Evolutionary conservation across 495 filamentous ascomycete species (phyloP), one percentile per base, ranked within the genome.

Genomic region (Penicillium crystallinum): DNA sequence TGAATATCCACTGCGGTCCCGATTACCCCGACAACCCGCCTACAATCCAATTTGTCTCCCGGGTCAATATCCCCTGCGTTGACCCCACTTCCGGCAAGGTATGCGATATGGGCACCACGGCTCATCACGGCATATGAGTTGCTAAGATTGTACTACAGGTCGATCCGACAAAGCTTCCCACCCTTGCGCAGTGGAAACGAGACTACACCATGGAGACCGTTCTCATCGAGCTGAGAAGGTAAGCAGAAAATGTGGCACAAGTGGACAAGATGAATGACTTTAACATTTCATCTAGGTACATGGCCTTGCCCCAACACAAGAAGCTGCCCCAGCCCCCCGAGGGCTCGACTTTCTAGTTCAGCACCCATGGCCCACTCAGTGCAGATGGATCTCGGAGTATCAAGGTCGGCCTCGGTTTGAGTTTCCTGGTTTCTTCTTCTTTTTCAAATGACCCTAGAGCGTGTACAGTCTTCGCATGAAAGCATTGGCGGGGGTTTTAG

Each of bases 11-110:
- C 76, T 98, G 93, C 70, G 91, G 92, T 47, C 75, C 84, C 35
- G 75, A 88, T 52, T 98, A 98, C 66, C 93, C 93, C 6, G 90
- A 93, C 63, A 75, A 80, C 49, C 95, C 93, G 33, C 93, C 93
- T 0, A 83, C 82, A 14, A 86, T 98, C 56, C 83, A 91, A 62
- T 97, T 98, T 63, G 82, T 90, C 52, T 95, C 88, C 52, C 87
- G 87, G 64, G 87, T 98, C 72, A 98, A 98, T 71, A 83, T 97
- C 7, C 93, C 93, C 27, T 95, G 93, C 57, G 93, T 98, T 41
- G 89, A 89, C 70, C 75, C 73, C 52, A 77, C 70, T 53, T 85
- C 86, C 46, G 93, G 93, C 62, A 83, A 83, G 75, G 87, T 89
- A 68, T n/a, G n/a, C n/a, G n/a, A n/a, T n/a, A n/a, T n/a, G n/a